These are phyloP conservation scores for Exserohilum turcica DNA, from an alignment of 2,329 filamentous ascomycete genomes.

Conservation along the genomic window DNA sequence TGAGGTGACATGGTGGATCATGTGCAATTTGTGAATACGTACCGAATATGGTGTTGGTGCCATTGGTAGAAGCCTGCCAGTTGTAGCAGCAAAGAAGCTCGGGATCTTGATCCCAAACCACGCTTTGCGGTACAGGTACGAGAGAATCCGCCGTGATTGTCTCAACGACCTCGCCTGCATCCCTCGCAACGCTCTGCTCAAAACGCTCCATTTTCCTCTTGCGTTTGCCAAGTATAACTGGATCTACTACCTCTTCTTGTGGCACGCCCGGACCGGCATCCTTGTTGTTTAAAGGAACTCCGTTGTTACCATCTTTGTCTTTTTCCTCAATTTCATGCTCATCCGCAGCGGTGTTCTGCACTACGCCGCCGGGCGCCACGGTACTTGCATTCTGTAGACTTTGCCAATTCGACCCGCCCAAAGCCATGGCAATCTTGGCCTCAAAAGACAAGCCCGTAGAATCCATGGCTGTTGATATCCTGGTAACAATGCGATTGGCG, in stretches of 20 bases:
- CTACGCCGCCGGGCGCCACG: background rate
- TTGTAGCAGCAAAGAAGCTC: slow-evolving; percentile 40
- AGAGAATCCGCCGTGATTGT: slow-evolving; percentile 20
- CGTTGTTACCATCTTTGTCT: background rate
- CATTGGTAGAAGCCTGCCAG: slow-evolving; percentile 28
- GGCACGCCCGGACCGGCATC: background rate
- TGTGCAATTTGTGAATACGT: background rate
- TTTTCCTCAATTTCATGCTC: background rate
- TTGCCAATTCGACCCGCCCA: slow-evolving; percentile 21
- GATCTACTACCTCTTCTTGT: background rate
- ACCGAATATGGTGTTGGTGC: slow-evolving; percentile 35
- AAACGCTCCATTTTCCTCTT: slow-evolving; percentile 24
- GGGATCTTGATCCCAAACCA: slow-evolving; percentile 33
- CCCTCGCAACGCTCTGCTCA: slow-evolving; percentile 13
- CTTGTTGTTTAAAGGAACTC: background rate
- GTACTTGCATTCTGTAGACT: slow-evolving; percentile 10
- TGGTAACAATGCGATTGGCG: background rate
- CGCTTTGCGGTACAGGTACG: slow-evolving; percentile 11
- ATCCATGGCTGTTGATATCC: background rate
- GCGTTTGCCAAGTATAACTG: slow-evolving; percentile 17
- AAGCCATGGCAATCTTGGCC: slow-evolving; percentile 17
- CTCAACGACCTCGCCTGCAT: slow-evolving; percentile 25
- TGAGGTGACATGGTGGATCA: background rate
- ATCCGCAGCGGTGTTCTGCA: background rate
- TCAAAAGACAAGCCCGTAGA: slow-evolving; percentile 18